A percentile compares a stretch with the other conserved stretches of the same genome.
These are phyloP conservation scores for Aureobasidium zeae DNA, from an alignment of 2,329 filamentous ascomycete species.

Conservation along the genomic window DNA sequence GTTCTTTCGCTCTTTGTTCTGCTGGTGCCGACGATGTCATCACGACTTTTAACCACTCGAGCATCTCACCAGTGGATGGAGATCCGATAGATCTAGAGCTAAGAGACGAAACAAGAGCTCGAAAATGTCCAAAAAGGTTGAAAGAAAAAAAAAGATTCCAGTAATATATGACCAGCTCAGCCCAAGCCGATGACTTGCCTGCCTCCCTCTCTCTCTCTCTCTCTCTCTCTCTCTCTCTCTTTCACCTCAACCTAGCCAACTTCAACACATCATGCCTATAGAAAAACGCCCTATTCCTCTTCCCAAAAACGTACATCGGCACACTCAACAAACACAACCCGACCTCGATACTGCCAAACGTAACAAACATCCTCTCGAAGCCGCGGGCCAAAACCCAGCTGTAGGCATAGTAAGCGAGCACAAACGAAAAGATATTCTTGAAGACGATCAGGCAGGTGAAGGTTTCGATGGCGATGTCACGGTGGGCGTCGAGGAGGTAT, in stretches of 20 bases:
- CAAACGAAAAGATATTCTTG: conserved; percentile 89
- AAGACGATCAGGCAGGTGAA: conserved; percentile 87
- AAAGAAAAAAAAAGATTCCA: too few relatives aligned
- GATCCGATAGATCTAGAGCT: too few relatives aligned
- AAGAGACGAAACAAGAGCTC: too few relatives aligned
- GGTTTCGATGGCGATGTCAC: conserved; percentile 74
- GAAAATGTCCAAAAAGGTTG: too few relatives aligned
- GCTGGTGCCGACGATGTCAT: too few relatives aligned
- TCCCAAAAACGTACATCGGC: conserved; percentile 11
- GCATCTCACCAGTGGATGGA: too few relatives aligned
- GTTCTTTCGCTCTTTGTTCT: too few relatives aligned
- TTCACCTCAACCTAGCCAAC: conserved; percentile 2
- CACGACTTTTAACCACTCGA: too few relatives aligned
- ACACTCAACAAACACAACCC: conserved; percentile 3
- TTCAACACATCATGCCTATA: conserved; percentile 7
- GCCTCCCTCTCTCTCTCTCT: too few relatives aligned
- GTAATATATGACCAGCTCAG: too few relatives aligned
- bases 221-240: too few relatives aligned
- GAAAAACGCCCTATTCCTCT: conserved; percentile 12
- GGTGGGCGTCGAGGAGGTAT: conserved; percentile 88
- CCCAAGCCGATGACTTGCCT: too few relatives aligned
- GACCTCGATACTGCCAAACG: conserved; percentile 8
- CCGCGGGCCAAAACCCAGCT: conserved; percentile 3
- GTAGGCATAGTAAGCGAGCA: conserved; percentile 47
- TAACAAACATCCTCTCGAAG: conserved; percentile 6